A percentile compares a stretch with the other conserved stretches of the same genome.
Conservation (phyloP, 1,284 basidiomycete genomes). For the Golubevia sp. region DNA sequence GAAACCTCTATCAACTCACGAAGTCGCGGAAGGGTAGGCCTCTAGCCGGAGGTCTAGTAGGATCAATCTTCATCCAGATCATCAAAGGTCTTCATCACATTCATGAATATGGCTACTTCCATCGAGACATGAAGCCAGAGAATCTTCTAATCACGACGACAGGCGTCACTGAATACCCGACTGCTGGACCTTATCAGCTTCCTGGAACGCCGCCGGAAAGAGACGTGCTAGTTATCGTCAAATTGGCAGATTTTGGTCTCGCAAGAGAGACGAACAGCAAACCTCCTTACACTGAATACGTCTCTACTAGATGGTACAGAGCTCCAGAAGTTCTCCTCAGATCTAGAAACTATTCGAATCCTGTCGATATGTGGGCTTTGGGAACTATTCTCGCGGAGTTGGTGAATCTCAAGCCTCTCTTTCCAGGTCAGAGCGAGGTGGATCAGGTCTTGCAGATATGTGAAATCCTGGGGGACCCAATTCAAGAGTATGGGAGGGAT, state of each 20-base stretch:
- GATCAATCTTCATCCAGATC: slow-evolving; percentile 92
- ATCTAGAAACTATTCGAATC: slow-evolving; percentile 88
- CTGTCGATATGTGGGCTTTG: slow-evolving; percentile 99
- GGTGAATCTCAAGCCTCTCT: slow-evolving; percentile 90
- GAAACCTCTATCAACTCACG: slow-evolving; percentile 98
- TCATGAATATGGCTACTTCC: slow-evolving; percentile 90
- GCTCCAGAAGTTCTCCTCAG: slow-evolving; percentile 94
- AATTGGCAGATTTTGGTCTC: slow-evolving; percentile 97
- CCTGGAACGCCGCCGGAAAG: slow-evolving; percentile 68
- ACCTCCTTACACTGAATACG: slow-evolving; percentile 98
- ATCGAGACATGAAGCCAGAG: slow-evolving; percentile 99
- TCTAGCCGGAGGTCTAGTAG: slow-evolving; percentile 90
- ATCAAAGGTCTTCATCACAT: slow-evolving; percentile 89
- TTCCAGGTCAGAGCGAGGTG: slow-evolving; percentile 93
- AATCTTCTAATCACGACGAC: slow-evolving; percentile 99
- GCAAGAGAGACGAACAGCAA: slow-evolving; percentile 84
- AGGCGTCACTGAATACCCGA: slow-evolving; percentile 88
- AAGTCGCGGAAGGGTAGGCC: slow-evolving; percentile 92
- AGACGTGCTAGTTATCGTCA: slow-evolving; percentile 96
- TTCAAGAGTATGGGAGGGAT: slow-evolving; percentile 79
- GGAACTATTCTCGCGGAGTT: slow-evolving; percentile 98
- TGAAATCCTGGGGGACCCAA: slow-evolving; percentile 90
- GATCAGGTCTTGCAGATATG: slow-evolving; percentile 92
- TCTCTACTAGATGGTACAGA: slow-evolving; percentile 98
- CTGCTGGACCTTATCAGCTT: slow-evolving; percentile 27